These are phyloP conservation scores for Syzygium grande DNA, from an alignment of 345 rosid species.

Conservation along the genomic window DNA sequence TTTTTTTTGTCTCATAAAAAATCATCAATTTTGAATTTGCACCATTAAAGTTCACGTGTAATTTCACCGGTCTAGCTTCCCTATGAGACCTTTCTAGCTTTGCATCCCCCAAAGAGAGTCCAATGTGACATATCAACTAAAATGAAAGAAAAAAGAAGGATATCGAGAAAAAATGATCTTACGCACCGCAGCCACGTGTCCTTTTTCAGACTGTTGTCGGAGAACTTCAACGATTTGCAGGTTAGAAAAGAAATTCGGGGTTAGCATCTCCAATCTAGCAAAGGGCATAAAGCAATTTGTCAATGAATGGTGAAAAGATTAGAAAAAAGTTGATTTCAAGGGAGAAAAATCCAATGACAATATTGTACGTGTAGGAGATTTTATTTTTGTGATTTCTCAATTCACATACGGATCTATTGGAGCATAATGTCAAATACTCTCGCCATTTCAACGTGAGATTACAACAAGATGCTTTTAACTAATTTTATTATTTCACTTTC, in stretches of 20 bases:
- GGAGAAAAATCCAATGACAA: neutral
- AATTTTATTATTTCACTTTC: fast-evolving
- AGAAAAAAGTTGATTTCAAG: neutral
- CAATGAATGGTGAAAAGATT: neutral
- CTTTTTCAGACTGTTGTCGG: neutral
- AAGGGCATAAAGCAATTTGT: neutral
- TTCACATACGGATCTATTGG: neutral
- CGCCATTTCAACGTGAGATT: neutral
- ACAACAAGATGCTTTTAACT: neutral
- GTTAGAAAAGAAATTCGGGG: neutral
- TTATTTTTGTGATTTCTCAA: neutral
- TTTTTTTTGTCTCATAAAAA: too few relatives aligned
- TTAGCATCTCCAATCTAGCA: too few relatives aligned
- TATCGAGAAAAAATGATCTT: neutral
- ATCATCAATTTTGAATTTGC: too few relatives aligned
- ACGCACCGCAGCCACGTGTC: neutral
- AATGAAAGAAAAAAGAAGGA: too few relatives aligned
- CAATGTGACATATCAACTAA: too few relatives aligned
- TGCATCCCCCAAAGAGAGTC: too few relatives aligned
- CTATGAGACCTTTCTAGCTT: too few relatives aligned
- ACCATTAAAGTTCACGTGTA: too few relatives aligned
- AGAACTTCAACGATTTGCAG: neutral
- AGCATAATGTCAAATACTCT: neutral
- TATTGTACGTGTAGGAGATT: fast-evolving
- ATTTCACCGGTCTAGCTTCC: too few relatives aligned